These are phyloP conservation scores for Corrigiola litoralis DNA, from an alignment of 179 eudicot species.

Conservation along the genomic window DNA sequence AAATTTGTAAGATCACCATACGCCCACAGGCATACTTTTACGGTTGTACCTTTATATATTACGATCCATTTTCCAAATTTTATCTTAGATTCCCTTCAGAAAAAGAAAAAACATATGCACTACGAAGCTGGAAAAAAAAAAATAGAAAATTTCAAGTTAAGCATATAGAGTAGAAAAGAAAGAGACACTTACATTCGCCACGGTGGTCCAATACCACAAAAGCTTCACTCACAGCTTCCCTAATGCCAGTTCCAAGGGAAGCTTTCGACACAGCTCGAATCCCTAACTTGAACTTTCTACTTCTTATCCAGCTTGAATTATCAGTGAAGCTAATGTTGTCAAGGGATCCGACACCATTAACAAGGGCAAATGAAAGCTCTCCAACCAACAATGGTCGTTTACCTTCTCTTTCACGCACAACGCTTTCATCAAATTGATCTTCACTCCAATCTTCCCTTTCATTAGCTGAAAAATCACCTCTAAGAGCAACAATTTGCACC, in stretches of 20 bases:
- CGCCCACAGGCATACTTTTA: no score
- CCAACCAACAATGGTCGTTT: constrained; percentile 78
- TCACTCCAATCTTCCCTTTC: constrained; percentile 61
- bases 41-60: no score
- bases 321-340: constrained; percentile 52
- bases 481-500: constrained; percentile 47
- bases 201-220: constrained; percentile 84
- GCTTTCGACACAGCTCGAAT: constrained; percentile 38
- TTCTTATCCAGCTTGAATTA: constrained; percentile 81
- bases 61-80: no score
- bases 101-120: background rate
- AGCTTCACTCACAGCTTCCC: constrained; percentile 69
- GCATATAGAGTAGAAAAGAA: background rate
- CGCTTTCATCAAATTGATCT: constrained; percentile 35
- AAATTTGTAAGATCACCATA: no score
- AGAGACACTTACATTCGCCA: constrained; percentile 64
- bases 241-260: constrained; percentile 36
- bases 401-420: constrained; percentile 66
- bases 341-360: constrained; percentile 51
- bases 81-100: no score
- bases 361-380: constrained; percentile 32
- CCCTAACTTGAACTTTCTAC: constrained; percentile 69
- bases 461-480: constrained; percentile 56
- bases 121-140: background rate
- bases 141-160: background rate